Percentiles rank a stretch among this genome's conserved stretches.
Evolutionary conservation across 768 basidiomycete species (phyloP).

Genomic region (Stropharia rugosoannulata): DNA sequence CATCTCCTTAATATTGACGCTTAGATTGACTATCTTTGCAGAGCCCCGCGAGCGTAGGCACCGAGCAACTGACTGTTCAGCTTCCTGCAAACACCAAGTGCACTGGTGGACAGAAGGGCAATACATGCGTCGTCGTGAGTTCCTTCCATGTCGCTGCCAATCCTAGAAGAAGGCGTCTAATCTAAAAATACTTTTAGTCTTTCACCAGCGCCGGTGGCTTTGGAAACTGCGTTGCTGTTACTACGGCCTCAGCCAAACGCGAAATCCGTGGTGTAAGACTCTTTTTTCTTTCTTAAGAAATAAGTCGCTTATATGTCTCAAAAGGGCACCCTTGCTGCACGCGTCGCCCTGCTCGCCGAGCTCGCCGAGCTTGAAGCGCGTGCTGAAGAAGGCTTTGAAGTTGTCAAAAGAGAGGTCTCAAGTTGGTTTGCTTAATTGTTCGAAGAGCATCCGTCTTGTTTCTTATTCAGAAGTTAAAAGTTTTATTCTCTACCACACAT

Average conservation of each 20-base stretch:
- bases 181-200: conserved; percentile 23
- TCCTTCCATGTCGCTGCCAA: neutral
- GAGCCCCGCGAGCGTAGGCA: conserved; percentile 35
- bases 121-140: conserved; percentile 50
- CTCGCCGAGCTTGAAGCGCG: conserved; percentile 19
- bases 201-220: conserved; percentile 50
- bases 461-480: conserved; percentile 5
- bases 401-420: conserved; percentile 23
- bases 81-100: conserved; percentile 51
- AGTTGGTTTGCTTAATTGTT: conserved; percentile 30
- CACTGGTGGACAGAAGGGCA: conserved; percentile 41
- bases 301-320: neutral
- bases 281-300: neutral
- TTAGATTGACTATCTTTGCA: conserved; percentile 13
- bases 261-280: conserved; percentile 13
- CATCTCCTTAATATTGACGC: neutral
- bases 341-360: conserved; percentile 28
- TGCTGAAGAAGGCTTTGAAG: conserved; percentile 20
- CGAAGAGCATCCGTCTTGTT: neutral
- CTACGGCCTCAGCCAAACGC: conserved; percentile 15
- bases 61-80: conserved; percentile 39
- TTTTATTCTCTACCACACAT: conserved; percentile 1
- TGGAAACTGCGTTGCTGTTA: conserved; percentile 54
- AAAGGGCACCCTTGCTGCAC: conserved; percentile 40
- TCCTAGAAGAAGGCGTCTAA: neutral